Conservation (phyloP, 106 monocot species). For the Chionographis japonica region DNA sequence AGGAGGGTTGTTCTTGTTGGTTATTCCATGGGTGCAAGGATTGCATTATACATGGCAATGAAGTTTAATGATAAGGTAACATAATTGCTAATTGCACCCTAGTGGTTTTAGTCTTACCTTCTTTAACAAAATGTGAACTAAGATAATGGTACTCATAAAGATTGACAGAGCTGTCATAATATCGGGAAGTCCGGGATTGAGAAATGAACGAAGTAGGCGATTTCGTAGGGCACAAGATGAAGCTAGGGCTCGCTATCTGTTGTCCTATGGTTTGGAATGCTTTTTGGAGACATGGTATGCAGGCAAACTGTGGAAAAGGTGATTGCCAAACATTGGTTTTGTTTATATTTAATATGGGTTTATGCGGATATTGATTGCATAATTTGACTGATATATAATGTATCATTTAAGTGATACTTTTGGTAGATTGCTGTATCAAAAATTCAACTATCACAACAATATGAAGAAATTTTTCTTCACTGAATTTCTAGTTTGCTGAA, state of each 20-base stretch:
- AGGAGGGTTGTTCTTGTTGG: conserved; percentile 66
- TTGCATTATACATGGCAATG: conserved; percentile 79
- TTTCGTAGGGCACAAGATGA: conserved; percentile 60
- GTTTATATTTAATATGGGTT: background rate
- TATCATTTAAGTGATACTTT: too few relatives aligned
- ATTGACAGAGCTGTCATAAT: conserved; percentile 72
- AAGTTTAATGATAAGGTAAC: conserved; percentile 75
- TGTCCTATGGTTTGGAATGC: conserved; percentile 50
- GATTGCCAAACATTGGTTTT: background rate
- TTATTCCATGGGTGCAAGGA: conserved; percentile 95
- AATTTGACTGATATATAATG: too few relatives aligned
- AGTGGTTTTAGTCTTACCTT: conserved; percentile 3
- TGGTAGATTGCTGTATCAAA: too few relatives aligned
- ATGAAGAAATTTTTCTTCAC: too few relatives aligned
- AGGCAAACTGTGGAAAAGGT: conserved; percentile 84
- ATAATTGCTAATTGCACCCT: background rate
- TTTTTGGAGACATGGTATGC: conserved; percentile 76
- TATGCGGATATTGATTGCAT: too few relatives aligned
- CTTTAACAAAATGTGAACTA: conserved; percentile 1
- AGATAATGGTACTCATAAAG: conserved; percentile 17
- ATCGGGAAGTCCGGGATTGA: conserved; percentile 94
- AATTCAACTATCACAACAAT: too few relatives aligned
- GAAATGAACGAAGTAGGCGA: conserved; percentile 46
- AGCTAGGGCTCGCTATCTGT: conserved; percentile 54
- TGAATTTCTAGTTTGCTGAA: too few relatives aligned